These are phyloP conservation scores for Asterophora lycoperdoides DNA, from an alignment of 768 basidiomycete species.

Conservation along the genomic window DNA sequence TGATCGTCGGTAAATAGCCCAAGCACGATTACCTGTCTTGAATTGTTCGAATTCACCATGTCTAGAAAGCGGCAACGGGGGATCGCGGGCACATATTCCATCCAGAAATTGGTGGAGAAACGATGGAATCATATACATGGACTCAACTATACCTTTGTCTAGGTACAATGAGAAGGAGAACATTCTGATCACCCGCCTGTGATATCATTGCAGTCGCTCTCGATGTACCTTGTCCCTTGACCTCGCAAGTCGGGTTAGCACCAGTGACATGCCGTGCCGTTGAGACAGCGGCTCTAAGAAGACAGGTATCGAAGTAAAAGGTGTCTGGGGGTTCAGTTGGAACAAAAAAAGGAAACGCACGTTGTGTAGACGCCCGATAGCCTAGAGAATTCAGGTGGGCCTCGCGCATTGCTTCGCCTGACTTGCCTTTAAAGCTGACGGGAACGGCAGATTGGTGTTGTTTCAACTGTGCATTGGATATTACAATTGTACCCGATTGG, in stretches of 20 bases:
- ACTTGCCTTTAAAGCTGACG: background rate
- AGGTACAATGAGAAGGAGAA: background rate
- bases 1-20: background rate
- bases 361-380: slow-evolving; percentile 3
- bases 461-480: slow-evolving; percentile 3
- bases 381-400: background rate
- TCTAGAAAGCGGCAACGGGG: background rate
- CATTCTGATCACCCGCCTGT: too few species aligned
- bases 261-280: slow-evolving; percentile 12
- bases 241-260: background rate
- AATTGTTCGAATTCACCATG: background rate
- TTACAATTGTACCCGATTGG: background rate
- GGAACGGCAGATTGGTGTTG: background rate
- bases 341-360: background rate
- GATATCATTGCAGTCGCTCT: slow-evolving; percentile 11
- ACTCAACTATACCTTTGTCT: background rate
- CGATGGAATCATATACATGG: too few species aligned
- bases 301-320: background rate
- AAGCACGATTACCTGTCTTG: background rate
- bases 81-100: background rate
- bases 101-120: background rate
- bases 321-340: slow-evolving; percentile 13
- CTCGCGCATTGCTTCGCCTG: slow-evolving; percentile 6
- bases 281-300: slow-evolving; percentile 4
- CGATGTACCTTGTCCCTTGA: slow-evolving; percentile 2